A percentile compares a stretch with the other conserved stretches of the same genome.
Evolutionary conservation across 1,284 basidiomycete genomes (phyloP).

Genomic region (Pseudozyma flocculosa): DNA sequence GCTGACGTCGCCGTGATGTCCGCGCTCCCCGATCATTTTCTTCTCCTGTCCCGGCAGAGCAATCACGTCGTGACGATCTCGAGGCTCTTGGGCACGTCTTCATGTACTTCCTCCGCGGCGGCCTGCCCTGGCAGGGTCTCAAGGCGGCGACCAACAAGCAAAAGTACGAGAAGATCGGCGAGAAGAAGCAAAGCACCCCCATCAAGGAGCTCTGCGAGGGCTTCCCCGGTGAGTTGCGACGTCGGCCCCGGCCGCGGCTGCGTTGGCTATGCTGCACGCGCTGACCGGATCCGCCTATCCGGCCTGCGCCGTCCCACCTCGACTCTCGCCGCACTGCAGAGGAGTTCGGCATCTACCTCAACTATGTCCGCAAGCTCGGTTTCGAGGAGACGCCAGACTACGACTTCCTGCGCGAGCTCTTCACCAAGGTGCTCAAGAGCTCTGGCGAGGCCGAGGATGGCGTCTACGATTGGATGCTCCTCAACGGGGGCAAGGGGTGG

Average conservation of each 20-base stretch:
- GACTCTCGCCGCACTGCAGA: slow-evolving; percentile 64
- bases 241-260: too few relatives aligned
- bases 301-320: too few relatives aligned
- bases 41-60: too few relatives aligned
- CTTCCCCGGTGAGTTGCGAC: slow-evolving; percentile 64
- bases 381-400: slow-evolving; percentile 96
- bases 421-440: slow-evolving; percentile 85
- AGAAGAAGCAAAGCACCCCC: slow-evolving; percentile 95
- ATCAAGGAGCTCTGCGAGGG: slow-evolving; percentile 92
- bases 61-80: slow-evolving; percentile 89
- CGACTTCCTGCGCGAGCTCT: slow-evolving; percentile 88
- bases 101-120: slow-evolving; percentile 91
- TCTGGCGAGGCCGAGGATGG: slow-evolving; percentile 84
- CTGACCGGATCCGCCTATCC: too few relatives aligned
- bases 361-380: slow-evolving; percentile 82
- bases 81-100: slow-evolving; percentile 95
- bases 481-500: slow-evolving; percentile 92
- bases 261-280: too few relatives aligned
- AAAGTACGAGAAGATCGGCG: slow-evolving; percentile 98
- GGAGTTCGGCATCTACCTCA: slow-evolving; percentile 83
- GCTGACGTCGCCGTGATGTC: too few relatives aligned
- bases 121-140: slow-evolving; percentile 91
- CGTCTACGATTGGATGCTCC: slow-evolving; percentile 84
- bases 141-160: slow-evolving; percentile 97
- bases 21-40: too few relatives aligned